Base-by-base conservation (phyloP, 2,329 filamentous ascomycete genomes). In the Ascomycota sp. region DNA sequence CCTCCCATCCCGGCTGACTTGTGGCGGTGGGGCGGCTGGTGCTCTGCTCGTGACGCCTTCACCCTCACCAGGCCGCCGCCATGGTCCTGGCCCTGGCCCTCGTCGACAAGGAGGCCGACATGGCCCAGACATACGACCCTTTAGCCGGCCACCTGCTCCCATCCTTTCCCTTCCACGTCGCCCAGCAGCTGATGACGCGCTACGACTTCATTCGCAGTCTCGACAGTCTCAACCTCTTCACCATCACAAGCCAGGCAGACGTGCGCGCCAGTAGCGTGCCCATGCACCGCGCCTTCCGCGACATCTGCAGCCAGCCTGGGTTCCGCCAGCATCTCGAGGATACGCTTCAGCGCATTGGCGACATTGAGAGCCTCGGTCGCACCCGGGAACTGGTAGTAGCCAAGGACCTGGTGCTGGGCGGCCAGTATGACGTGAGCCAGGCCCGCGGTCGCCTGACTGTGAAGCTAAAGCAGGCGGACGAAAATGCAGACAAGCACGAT, bases 371-470 rank as follows among this genome's bases (percentile, higher is more conserved):
- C 43, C 61, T 98, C 36, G 86, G 85, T 23, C 65, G 89, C 37
- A 98, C 89, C n/a, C 72, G 86, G 36, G 89, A 98, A 54, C 51
- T n/a, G n/a, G n/a, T 98, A 30, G 91, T 92, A 1, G 79, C 92
- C 38, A 98, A 98, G 57, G 89, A 95, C 50, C 61, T 95, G 24
- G 86, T 89, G 44, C 59, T 85, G 21, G 73, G 79, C 9, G 83
- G 83, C 2, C 76, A 75, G 49, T 94, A 93, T 46, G 64, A 70
- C 36, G 65, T 86, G 36, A 45, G 52, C 29, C 50, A 47, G 33
- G 50, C 48, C 22, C 47, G 48, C 21, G 53, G 50, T 35, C 50
- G 51, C 20, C 44, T 59, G 5, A 51, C 51, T 3, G 49, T 65
- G 13, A 53, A 53, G 40, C 40, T 63, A 36, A 53, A 56, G 36